A percentile compares a stretch with the other conserved stretches of the same genome.
Evolutionary conservation across 2,329 filamentous ascomycete genomes (phyloP).

Genomic region (Pseudogymnoascus sp.): DNA sequence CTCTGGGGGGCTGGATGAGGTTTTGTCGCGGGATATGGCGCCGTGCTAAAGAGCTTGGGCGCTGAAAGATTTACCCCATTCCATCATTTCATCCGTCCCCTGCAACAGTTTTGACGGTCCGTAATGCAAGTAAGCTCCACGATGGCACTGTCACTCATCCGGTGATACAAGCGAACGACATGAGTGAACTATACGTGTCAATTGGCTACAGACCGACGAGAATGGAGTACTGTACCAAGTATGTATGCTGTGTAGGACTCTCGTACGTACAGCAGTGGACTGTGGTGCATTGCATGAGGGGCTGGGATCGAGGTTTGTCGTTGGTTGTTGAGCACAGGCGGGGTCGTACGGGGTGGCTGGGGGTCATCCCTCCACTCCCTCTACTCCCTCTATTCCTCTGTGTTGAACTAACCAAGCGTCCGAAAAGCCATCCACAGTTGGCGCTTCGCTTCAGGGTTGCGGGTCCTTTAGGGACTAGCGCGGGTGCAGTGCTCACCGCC

Average conservation of each 20-base stretch:
- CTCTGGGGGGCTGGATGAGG: background rate
- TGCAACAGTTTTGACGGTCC: background rate
- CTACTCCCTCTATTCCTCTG: background rate
- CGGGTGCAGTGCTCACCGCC: slow-evolving; percentile 10
- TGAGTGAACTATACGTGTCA: background rate
- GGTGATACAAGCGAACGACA: background rate
- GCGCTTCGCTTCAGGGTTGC: slow-evolving; percentile 4
- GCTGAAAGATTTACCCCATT: slow-evolving; percentile 4
- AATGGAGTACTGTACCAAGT: background rate
- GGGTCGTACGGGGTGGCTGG: slow-evolving; percentile 6
- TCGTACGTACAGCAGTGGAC: background rate
- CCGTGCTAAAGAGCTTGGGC: background rate
- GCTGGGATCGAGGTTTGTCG: background rate
- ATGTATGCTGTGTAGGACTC: background rate
- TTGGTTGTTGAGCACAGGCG: background rate
- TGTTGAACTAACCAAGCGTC: background rate
- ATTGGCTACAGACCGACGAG: background rate
- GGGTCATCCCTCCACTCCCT: background rate
- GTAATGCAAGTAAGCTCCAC: slow-evolving; percentile 5
- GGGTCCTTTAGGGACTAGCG: background rate
- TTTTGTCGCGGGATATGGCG: background rate
- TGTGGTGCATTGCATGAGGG: background rate
- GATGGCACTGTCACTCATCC: slow-evolving; percentile 3
- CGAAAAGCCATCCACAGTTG: background rate
- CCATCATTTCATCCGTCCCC: slow-evolving; percentile 3